Evolutionary conservation across 208 protist species (phyloP).

Genomic region (Acanthamoeba sp.): DNA sequence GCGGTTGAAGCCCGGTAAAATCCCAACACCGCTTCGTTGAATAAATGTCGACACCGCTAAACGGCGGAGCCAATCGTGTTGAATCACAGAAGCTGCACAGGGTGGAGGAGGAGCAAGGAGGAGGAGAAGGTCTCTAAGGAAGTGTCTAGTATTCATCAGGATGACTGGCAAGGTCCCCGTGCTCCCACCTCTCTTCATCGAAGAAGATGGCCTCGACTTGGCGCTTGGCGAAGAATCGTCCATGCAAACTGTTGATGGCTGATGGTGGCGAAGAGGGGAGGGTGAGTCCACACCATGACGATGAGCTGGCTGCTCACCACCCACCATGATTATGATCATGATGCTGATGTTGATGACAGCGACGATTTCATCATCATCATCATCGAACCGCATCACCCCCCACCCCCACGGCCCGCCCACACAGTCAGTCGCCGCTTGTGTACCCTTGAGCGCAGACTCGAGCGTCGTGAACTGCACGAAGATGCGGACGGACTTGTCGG

Average conservation of each 20-base stretch:
- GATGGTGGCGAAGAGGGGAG: constrained; percentile 20
- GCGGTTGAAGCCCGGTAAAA: neutral
- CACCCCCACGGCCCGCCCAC: neutral
- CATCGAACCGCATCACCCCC: neutral
- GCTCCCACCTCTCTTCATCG: constrained; percentile 72
- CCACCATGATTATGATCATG: neutral
- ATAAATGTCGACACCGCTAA: neutral
- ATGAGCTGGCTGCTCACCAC: neutral
- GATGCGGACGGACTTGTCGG: constrained; percentile 75
- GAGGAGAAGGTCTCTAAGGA: neutral
- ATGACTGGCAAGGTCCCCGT: constrained; percentile 69
- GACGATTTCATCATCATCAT: no score
- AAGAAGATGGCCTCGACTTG: constrained; percentile 76
- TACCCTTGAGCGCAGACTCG: constrained; percentile 72
- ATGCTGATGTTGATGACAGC: no score
- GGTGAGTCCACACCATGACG: constrained; percentile 16
- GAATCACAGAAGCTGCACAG: neutral
- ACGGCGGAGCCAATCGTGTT: no score
- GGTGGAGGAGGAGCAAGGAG: neutral
- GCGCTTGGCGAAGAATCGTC: constrained; percentile 78
- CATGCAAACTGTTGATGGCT: constrained; percentile 75
- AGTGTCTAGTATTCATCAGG: constrained; percentile 36
- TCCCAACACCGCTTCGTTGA: neutral
- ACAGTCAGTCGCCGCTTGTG: neutral
- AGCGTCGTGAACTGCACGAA: constrained; percentile 69